Base-by-base conservation (phyloP, 768 basidiomycete genomes). In the Macrolepiota fuliginosa region DNA sequence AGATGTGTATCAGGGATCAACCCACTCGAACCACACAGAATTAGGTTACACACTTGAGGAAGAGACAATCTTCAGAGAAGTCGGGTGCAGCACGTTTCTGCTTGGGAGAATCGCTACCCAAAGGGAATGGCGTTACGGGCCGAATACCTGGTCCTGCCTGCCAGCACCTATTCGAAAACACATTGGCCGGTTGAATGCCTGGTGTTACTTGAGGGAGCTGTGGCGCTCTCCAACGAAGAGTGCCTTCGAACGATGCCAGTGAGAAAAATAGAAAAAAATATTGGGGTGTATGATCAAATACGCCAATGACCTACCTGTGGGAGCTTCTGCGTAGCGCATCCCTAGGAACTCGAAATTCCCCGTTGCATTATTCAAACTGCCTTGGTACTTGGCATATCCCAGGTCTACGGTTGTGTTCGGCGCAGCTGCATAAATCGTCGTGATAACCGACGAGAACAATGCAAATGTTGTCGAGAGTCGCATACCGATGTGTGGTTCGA, bases 261-360 rank as follows among this genome's bases (percentile, higher is more conserved):
- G 7, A 54, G 7, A n/a, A n/a, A n/a, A n/a, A n/a, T n/a, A n/a
- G n/a, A n/a, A n/a, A 4, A 3, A 13, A 39, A n/a, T n/a, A 19
- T 7, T 32, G 29, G 29, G 29, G 7, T 32, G 22, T 37, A 13
- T 7, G 9, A 54, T 12, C 17, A 6, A 19, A 24, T n/a, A n/a
- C n/a, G 9, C 17, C 1, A 37, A 24, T 24, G 22, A 62, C 72
- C 53, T 24, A 79, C 82, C 82, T 32, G 75, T 62, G 2, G 83
- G 83, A 27, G 81, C 71, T 17, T 80, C 80, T 11, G 84, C 83
- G 68, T 80, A 85, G 7, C 83, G 75, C 47, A 83, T 74, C 0
- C 77, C 77, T 10, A 81, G 70, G 62, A 79, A 82, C 15, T 69
- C 64, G 0, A 75, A 74, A 58, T 77, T 72, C 12, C 67, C 66